Base-by-base conservation (phyloP, 2,329 filamentous ascomycete species). In the Aspergillus sp. region DNA sequence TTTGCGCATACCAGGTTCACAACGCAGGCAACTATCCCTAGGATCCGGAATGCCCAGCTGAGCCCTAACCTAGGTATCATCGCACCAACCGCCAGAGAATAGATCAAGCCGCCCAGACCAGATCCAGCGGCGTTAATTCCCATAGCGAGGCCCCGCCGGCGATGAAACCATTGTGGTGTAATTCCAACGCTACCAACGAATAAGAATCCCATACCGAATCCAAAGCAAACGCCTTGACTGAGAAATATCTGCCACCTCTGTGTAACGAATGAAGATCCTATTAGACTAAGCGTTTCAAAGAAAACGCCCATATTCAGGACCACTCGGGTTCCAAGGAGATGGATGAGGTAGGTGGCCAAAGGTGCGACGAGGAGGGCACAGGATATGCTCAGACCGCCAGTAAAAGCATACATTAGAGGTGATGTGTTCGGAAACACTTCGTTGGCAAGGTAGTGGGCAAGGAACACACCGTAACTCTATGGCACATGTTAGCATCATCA, bases 131-230 rank as follows among this genome's bases (percentile, higher is more conserved):
- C 80, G 0, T 80, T 77, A 51, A 88, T 80, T 0, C 85, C 84
- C 64, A 85, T 86, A 12, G 86, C 86, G 5, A 88, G 76, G 54
- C 80, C 82, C 2, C 85, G 75, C 15, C 77, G 77, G 4, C 79
- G 81, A 5, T 77, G 79, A 64, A 89, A 89, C 85, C 85, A 88
- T 60, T 87, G 85, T 3, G 86, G 80, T 0, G 81, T 75, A 46
- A 87, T 82, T 1, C 75, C 73, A 41, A 86, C 82, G 20, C 75
- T 79, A 7, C 80, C 83, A 3, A 85, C 83, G 64, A 86, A 86
- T 2, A 86, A 72, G 60, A 86, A 86, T 0, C 85, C 85, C 80
- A 87, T 85, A 0, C 85, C 85, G 66, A 80, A 79, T 15, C 85
- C 85, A 64, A 87, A 86, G 63, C 83, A 86, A 9, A 86, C 73